Percentiles rank a stretch among this genome's conserved stretches.
Evolutionary conservation across 73 alveolate genomes (phyloP).

Genomic region (Durusdinium trenchii): DNA sequence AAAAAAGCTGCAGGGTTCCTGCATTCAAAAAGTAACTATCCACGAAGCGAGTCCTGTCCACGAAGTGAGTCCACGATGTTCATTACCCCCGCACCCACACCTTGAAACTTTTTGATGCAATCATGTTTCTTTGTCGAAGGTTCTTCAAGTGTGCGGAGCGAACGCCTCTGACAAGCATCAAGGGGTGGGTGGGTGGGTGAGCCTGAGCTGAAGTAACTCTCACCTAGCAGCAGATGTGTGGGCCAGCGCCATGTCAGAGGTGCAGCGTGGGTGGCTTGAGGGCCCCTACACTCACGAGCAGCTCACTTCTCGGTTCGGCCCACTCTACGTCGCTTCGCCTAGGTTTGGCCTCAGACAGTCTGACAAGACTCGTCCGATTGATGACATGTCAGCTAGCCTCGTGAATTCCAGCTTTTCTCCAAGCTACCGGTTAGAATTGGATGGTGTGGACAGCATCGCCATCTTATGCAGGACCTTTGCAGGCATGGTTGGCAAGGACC

Average conservation of each 20-base stretch:
- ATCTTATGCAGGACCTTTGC: background rate
- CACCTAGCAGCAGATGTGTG: background rate
- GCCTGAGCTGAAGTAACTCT: too few relatives aligned
- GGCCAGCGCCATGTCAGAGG: background rate
- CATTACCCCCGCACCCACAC: too few relatives aligned
- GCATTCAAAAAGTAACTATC: too few relatives aligned
- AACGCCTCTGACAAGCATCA: too few relatives aligned
- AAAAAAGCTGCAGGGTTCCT: too few relatives aligned
- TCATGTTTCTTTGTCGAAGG: too few relatives aligned
- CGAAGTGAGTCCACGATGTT: too few relatives aligned
- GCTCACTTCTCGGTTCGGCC: background rate
- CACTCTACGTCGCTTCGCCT: background rate
- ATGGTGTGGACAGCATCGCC: background rate
- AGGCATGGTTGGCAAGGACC: background rate
- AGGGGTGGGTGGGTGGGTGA: too few relatives aligned
- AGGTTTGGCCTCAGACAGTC: background rate
- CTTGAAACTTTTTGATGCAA: too few relatives aligned
- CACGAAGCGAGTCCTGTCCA: too few relatives aligned
- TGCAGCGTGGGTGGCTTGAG: background rate
- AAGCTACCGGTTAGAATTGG: background rate
- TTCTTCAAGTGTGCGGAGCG: too few relatives aligned
- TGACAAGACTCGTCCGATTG: background rate
- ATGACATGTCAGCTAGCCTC: constrained; percentile 7
- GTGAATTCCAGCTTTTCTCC: background rate
- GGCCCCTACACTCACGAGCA: background rate